These are phyloP conservation scores for Fusarium decemcellulare DNA, from an alignment of 2,329 filamentous ascomycete species.

Conservation along the genomic window DNA sequence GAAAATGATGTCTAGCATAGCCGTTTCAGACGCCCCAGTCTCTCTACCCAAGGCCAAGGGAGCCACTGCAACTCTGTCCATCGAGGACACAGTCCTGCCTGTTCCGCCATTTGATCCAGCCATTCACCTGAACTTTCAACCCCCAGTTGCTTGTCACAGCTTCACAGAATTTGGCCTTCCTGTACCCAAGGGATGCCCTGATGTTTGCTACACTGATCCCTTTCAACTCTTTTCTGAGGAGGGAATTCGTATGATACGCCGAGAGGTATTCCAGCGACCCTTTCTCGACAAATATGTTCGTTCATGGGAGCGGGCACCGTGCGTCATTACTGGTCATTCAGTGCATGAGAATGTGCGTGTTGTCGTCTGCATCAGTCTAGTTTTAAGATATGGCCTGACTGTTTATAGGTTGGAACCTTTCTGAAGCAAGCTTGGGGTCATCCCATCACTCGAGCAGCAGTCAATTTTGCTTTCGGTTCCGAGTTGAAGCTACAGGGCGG, in stretches of 20 bases:
- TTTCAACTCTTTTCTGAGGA: slow-evolving; percentile 23
- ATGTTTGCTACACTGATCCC: slow-evolving; percentile 23
- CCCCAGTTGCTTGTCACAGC: background rate
- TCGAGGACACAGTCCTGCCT: no score
- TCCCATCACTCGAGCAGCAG: slow-evolving; percentile 17
- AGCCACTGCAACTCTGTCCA: no score
- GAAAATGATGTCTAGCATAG: no score
- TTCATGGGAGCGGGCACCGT: slow-evolving; percentile 12
- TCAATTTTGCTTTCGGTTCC: slow-evolving; percentile 10
- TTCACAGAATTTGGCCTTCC: slow-evolving; percentile 22
- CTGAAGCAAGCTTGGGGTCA: slow-evolving; percentile 18
- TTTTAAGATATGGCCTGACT: no score
- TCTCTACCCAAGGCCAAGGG: no score
- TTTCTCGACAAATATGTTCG: slow-evolving; percentile 22
- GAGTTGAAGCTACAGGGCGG: slow-evolving; percentile 11
- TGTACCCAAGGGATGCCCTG: slow-evolving; percentile 11
- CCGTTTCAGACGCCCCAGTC: no score
- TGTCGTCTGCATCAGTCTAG: background rate
- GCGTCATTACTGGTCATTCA: slow-evolving; percentile 11
- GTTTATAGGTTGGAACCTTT: slow-evolving; percentile 9
- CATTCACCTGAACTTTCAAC: no score
- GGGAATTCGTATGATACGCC: slow-evolving; percentile 21
- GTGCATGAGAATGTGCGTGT: background rate
- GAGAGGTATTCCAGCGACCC: slow-evolving; percentile 12
- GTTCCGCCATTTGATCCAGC: no score